Evolutionary conservation across 140 eudicot species (phyloP).

Genomic region (Stevia rebaudiana): DNA sequence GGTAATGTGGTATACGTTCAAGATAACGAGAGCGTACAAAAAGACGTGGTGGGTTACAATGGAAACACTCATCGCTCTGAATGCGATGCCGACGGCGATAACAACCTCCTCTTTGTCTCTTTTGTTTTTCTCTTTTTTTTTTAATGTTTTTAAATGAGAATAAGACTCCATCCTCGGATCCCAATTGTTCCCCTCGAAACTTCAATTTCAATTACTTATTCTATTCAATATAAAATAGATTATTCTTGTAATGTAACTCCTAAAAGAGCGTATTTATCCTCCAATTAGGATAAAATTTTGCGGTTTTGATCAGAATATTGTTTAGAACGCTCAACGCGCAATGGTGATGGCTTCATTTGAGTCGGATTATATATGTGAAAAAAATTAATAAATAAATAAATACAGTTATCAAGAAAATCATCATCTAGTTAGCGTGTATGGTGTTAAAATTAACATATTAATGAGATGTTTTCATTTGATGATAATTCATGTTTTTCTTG

Average conservation of each 20-base stretch:
- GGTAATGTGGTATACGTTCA: conserved; percentile 3
- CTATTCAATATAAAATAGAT: background rate
- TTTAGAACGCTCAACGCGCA: too few species aligned
- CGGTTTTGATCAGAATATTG: background rate
- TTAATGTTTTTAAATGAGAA: background rate
- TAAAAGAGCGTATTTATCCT: background rate
- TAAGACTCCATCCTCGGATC: conserved; percentile 9
- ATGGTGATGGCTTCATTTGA: background rate
- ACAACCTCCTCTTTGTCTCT: background rate
- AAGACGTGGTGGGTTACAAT: background rate
- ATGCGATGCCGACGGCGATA: conserved; percentile 11
- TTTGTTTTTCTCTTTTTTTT: conserved; percentile 1
- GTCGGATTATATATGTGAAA: too few species aligned
- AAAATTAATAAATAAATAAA: too few species aligned
- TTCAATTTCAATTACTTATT: conserved; percentile 7
- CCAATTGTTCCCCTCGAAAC: conserved; percentile 1
- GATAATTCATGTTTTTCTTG: too few species aligned
- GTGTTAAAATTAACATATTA: too few species aligned
- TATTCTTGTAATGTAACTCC: background rate
- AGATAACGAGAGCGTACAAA: background rate
- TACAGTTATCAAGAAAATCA: too few species aligned
- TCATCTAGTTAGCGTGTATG: too few species aligned
- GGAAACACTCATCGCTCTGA: conserved; percentile 14
- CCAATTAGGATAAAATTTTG: background rate
- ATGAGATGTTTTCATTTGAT: too few species aligned